Evolutionary conservation across 208 protist genomes (phyloP).

Genomic region (Leishmania mexicana): DNA sequence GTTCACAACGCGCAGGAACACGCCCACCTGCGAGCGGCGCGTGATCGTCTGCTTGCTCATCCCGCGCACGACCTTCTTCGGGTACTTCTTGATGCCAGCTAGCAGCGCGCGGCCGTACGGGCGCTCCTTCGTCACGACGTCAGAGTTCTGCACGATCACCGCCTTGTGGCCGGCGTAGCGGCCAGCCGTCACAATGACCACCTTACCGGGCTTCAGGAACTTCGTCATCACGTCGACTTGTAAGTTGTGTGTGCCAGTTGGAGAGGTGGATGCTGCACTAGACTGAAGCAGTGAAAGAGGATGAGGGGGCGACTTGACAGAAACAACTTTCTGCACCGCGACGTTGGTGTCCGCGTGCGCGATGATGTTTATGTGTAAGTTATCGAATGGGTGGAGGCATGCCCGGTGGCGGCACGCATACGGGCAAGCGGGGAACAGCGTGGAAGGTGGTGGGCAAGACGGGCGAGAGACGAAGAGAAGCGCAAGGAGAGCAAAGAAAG

Average conservation of each 20-base stretch:
- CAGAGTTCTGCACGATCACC: conserved; percentile 97
- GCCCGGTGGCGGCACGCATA: background rate
- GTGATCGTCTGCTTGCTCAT: conserved; percentile 95
- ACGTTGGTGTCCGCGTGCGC: background rate
- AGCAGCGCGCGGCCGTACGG: conserved; percentile 96
- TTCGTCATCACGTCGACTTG: conserved; percentile 66
- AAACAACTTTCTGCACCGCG: conserved; percentile 4
- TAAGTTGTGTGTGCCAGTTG: conserved; percentile 16
- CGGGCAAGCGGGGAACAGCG: background rate
- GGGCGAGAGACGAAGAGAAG: background rate
- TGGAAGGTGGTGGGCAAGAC: background rate
- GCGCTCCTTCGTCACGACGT: conserved; percentile 90
- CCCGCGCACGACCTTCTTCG: conserved; percentile 93
- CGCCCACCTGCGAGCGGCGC: conserved; percentile 92
- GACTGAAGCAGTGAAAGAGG: background rate
- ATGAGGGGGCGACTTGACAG: background rate
- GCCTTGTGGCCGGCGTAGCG: conserved; percentile 98
- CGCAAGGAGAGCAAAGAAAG: background rate
- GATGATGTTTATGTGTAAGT: background rate
- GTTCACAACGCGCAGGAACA: conserved; percentile 98
- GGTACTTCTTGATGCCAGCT: conserved; percentile 96
- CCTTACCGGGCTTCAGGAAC: conserved; percentile 97
- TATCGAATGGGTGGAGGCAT: background rate
- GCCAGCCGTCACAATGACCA: conserved; percentile 97
- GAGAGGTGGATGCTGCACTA: conserved; percentile 11